phyloP scores from a whole-genome alignment of 2,329 filamentous ascomycete genomes.

The Myriosclerotinia curreyana region DNA sequence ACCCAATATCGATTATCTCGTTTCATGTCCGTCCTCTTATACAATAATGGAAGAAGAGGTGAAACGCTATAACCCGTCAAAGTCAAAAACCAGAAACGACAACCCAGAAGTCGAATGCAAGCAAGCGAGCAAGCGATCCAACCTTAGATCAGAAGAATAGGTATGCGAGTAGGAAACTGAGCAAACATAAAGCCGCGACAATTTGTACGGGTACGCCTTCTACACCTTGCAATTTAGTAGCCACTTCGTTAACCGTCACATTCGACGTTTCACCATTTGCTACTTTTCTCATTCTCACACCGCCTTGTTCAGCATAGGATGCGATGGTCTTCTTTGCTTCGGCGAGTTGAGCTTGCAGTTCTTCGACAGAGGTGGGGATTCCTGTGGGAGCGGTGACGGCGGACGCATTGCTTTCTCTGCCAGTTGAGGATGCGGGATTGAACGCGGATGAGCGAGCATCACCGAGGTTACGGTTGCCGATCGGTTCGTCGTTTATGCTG shows the following conservation, averaged over 20 bases:
- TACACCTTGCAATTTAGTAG: conserved; percentile 46
- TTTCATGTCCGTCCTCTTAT: conserved; percentile 8
- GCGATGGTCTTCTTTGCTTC: conserved; percentile 73
- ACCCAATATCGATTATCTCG: conserved; percentile 6
- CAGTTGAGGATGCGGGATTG: conserved; percentile 55
- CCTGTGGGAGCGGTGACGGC: conserved; percentile 48
- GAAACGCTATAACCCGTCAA: conserved; percentile 5
- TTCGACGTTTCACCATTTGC: conserved; percentile 51
- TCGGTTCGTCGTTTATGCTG: conserved; percentile 45
- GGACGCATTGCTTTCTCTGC: conserved; percentile 32
- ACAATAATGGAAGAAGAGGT: conserved; percentile 10
- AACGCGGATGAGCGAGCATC: conserved; percentile 72
- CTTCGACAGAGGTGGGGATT: conserved; percentile 46
- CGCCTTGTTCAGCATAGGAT: conserved; percentile 65
- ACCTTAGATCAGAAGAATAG: conserved; percentile 78
- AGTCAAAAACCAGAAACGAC: conserved; percentile 11
- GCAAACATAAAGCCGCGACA: conserved; percentile 76
- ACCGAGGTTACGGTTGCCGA: conserved; percentile 35
- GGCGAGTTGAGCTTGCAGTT: conserved; percentile 69
- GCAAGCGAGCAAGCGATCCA: conserved; percentile 10
- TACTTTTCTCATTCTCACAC: conserved; percentile 75
- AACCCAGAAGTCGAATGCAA: conserved; percentile 7
- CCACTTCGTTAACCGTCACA: conserved; percentile 49
- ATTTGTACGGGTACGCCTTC: conserved; percentile 84
- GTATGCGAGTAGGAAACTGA: conserved; percentile 93